phyloP scores from a whole-genome alignment of 78 protist species.

The Bodo saltans region DNA sequence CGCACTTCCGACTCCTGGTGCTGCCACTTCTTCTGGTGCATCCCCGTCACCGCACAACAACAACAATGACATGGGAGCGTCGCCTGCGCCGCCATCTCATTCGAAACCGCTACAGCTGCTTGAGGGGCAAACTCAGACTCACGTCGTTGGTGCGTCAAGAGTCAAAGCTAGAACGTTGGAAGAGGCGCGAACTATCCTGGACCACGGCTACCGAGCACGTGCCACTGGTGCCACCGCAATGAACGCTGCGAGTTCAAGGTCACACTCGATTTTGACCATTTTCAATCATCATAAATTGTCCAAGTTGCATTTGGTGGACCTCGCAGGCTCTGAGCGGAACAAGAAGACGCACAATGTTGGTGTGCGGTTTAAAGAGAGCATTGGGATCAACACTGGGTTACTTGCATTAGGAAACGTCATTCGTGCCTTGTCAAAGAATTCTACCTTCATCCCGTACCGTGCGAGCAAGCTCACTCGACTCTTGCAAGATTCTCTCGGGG shows the following conservation, averaged over 20 bases:
- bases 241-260: constrained; percentile 76
- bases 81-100: constrained; percentile 23
- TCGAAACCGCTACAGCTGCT: not conserved
- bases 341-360: constrained; percentile 11
- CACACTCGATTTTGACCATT: constrained; percentile 85
- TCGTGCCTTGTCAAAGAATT: constrained; percentile 39
- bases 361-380: constrained; percentile 51
- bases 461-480: constrained; percentile 58
- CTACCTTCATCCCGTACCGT: constrained; percentile 68
- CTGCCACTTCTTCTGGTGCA: constrained; percentile 30
- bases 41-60: constrained; percentile 64
- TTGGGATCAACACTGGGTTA: constrained; percentile 64
- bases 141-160: not conserved
- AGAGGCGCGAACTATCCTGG: constrained; percentile 5
- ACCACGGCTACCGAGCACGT: constrained; percentile 19
- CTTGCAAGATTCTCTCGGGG: constrained; percentile 68
- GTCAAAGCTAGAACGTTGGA: not conserved
- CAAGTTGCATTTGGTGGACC: constrained; percentile 65
- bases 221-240: constrained; percentile 72
- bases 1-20: not conserved
- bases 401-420: constrained; percentile 74
- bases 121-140: not conserved
- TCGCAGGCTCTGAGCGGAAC: constrained; percentile 54
- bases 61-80: constrained; percentile 64
- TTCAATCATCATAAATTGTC: not conserved